Base-by-base conservation (phyloP, 352 stramenopile genomes). In the Pythium vanterpoolii region DNA sequence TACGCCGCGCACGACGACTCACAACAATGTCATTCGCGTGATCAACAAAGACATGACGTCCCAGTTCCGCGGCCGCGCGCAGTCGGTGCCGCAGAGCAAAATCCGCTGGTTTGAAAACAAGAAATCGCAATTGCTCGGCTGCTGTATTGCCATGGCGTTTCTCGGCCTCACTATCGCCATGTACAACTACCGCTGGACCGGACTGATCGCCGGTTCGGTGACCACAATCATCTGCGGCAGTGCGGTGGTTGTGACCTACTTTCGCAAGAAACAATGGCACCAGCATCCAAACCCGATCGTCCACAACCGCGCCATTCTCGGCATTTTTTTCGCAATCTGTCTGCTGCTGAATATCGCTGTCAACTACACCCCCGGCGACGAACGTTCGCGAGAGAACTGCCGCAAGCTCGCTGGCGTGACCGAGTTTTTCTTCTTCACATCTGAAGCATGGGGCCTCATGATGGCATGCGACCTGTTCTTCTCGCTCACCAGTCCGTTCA, bases 31-130 rank as follows among this genome's bases (percentile, higher is more conserved):
- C 60, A 91, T 95, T 46, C 86, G 86, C 43, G 86, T 95, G 16
- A 95, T 95, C 63, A 89, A 95, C 73, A 95, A 95, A 67, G 86
- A 95, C 59, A 91, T 95, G 82, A 90, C 83, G 36, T 63, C 84
- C 42, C 82, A 95, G 62, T 95, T 95, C 66, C 80, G 83, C 21
- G 86, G 86, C 19, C 82, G 83, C 28, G 73, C 80, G 46, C 80
- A 89, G 59, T 90, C 80, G 18, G 73, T 74, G 7, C 72, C 82
- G 23, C 79, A 90, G 42, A 74, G 79, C 52, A 82, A 81, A 36
- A 92, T 95, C 56, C 77, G 77, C 47, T 95, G 86, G 86, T 93
- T 95, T 46, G 86, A 95, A 66, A 95, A 95, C 62, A 80, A 86
- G 19, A 95, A 95, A 71, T 93, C 82, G 38, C 86, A 95, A 66